Percentiles rank a stretch among this genome's conserved stretches.
phyloP scores from a whole-genome alignment of 139 green algal genomes.

The Chlorella sorokiniana region DNA sequence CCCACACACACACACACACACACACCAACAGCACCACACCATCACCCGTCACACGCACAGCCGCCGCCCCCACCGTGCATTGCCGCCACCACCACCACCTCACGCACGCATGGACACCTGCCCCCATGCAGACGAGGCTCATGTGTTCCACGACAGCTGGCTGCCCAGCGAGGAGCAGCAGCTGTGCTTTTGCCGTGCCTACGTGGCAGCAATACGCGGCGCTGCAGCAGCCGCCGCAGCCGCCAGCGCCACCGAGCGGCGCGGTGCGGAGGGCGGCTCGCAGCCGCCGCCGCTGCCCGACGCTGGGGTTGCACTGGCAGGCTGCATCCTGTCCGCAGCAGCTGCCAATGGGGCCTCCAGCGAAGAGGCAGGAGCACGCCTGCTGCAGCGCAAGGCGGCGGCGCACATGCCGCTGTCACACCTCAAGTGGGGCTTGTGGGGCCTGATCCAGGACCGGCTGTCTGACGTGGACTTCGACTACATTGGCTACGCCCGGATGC shows the following conservation, averaged over 20 bases:
- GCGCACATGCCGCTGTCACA: slow-evolving; percentile 60
- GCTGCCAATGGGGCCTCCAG: background rate
- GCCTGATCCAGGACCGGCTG: slow-evolving; percentile 51
- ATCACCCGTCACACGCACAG: no score
- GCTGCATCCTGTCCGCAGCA: background rate
- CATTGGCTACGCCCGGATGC: slow-evolving; percentile 46
- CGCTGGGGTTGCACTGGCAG: background rate
- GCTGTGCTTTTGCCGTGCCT: slow-evolving; percentile 42
- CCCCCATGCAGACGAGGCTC: background rate
- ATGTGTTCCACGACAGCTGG: slow-evolving; percentile 52
- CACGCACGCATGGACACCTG: background rate
- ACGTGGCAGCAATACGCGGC: slow-evolving; percentile 41
- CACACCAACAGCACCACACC: no score
- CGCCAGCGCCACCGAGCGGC: background rate
- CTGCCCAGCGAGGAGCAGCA: slow-evolving; percentile 57
- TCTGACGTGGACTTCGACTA: slow-evolving; percentile 64
- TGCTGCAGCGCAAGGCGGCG: slow-evolving; percentile 11
- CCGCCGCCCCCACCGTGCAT: background rate
- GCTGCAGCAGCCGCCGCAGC: background rate
- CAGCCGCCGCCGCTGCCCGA: background rate
- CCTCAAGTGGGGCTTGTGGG: slow-evolving; percentile 72
- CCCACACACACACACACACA: no score
- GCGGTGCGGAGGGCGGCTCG: background rate
- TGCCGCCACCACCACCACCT: background rate
- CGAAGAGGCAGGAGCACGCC: background rate